phyloP scores from a whole-genome alignment of 2,329 filamentous ascomycete genomes.

The Venturia oleaginea region DNA sequence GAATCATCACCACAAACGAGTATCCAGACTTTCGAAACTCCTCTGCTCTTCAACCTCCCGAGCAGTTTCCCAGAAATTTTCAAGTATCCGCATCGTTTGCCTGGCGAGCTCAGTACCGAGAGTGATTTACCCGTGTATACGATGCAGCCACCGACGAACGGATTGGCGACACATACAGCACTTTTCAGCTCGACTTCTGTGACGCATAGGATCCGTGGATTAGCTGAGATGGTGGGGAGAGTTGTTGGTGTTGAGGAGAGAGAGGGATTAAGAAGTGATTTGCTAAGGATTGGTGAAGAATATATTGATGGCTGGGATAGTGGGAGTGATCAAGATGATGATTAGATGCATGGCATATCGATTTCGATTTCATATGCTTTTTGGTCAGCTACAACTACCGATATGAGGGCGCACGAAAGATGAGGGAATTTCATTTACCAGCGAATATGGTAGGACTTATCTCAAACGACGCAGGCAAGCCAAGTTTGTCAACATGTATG shows the following conservation, averaged over 20 bases:
- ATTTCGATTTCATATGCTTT: neutral
- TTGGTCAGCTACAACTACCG: neutral
- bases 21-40: slow-evolving; percentile 10
- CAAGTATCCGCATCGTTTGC: slow-evolving; percentile 30
- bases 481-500: too few species aligned
- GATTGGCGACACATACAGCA: slow-evolving; percentile 40
- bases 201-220: slow-evolving; percentile 54
- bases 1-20: neutral
- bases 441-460: too few species aligned
- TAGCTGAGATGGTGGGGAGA: slow-evolving; percentile 56
- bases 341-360: slow-evolving; percentile 28
- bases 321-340: slow-evolving; percentile 56
- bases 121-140: neutral
- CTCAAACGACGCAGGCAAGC: too few species aligned
- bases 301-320: slow-evolving; percentile 79
- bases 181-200: slow-evolving; percentile 69
- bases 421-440: too few species aligned
- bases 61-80: slow-evolving; percentile 80
- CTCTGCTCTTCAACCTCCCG: slow-evolving; percentile 62
- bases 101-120: slow-evolving; percentile 18
- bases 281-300: slow-evolving; percentile 75
- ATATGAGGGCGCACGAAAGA: too few species aligned
- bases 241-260: slow-evolving; percentile 66
- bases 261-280: slow-evolving; percentile 70
- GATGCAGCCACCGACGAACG: slow-evolving; percentile 14